Conservation (phyloP, 495 filamentous ascomycete species). For the Podospora conica region DNA sequence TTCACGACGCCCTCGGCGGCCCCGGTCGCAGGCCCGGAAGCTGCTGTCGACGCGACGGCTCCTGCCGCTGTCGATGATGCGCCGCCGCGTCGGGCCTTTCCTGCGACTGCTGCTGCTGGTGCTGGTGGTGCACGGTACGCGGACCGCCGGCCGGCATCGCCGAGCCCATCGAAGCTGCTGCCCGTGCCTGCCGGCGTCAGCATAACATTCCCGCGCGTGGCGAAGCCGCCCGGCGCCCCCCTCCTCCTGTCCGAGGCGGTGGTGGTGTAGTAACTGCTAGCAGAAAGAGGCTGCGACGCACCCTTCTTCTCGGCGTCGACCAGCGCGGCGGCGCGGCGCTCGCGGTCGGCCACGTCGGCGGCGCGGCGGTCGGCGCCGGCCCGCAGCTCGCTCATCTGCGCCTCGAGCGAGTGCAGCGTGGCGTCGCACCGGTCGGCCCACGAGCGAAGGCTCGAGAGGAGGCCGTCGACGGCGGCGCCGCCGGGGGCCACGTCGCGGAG, state of each 20-base stretch:
- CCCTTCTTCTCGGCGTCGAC: conserved; percentile 40
- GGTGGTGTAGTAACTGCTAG: background rate
- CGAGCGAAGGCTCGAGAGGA: conserved; percentile 59
- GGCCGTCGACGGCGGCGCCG: conserved; percentile 47
- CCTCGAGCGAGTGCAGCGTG: conserved; percentile 71
- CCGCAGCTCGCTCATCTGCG: conserved; percentile 56
- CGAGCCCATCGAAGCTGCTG: background rate
- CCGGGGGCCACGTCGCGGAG: conserved; percentile 77
- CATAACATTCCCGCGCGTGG: conserved; percentile 6
- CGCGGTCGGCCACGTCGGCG: conserved; percentile 43
- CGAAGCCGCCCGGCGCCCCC: background rate
- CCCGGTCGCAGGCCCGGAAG: background rate
- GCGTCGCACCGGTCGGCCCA: conserved; percentile 72
- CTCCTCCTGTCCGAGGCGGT: background rate
- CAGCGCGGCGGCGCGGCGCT: conserved; percentile 41
- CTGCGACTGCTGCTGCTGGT: conserved; percentile 10
- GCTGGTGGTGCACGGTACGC: background rate
- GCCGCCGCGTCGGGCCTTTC: conserved; percentile 13
- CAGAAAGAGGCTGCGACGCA: conserved; percentile 17
- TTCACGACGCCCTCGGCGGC: background rate
- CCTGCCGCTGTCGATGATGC: conserved; percentile 4
- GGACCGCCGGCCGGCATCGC: background rate
- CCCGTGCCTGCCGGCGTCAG: background rate
- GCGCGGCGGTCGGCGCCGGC: conserved; percentile 49
- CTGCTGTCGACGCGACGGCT: background rate